Evolutionary conservation across 2,329 filamentous ascomycete species (phyloP).

Genomic region (Didymella exigua): DNA sequence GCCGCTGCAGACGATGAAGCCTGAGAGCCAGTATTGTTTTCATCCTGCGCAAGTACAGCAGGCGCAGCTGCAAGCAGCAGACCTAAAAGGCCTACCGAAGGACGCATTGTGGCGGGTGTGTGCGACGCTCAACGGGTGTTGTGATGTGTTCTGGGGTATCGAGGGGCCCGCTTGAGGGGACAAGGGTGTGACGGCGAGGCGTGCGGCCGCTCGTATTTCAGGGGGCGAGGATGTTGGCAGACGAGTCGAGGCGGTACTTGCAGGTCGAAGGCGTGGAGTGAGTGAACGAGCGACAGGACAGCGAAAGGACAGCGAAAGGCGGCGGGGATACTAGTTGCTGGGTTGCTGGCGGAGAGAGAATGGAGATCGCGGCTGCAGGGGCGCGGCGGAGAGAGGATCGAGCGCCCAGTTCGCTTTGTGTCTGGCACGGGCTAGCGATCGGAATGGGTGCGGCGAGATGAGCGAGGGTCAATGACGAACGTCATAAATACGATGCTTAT

Average conservation of each 20-base stretch:
- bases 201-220: conserved; percentile 27
- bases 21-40: too few species aligned
- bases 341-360: conserved; percentile 28
- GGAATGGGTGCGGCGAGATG: conserved; percentile 23
- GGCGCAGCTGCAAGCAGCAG: conserved; percentile 41
- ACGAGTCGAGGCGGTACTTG: conserved; percentile 11
- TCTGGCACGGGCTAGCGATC: conserved; percentile 27
- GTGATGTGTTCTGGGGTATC: conserved; percentile 13
- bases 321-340: conserved; percentile 23
- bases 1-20: too few species aligned
- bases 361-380: conserved; percentile 28
- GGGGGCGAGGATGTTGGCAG: conserved; percentile 19
- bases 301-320: conserved; percentile 34
- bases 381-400: conserved; percentile 28
- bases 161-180: conserved; percentile 30
- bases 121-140: conserved; percentile 21
- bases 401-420: conserved; percentile 14
- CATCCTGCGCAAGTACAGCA: conserved; percentile 39
- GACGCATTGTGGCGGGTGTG: conserved; percentile 35
- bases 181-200: conserved; percentile 22
- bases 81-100: conserved; percentile 38
- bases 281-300: conserved; percentile 45
- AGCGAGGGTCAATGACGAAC: conserved; percentile 13
- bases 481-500: not conserved
- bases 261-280: conserved; percentile 17